Evolutionary conservation across 208 protist genomes (phyloP), one percentile per base, ranked within the genome.

Genomic region (Leishmania amazonensis): DNA sequence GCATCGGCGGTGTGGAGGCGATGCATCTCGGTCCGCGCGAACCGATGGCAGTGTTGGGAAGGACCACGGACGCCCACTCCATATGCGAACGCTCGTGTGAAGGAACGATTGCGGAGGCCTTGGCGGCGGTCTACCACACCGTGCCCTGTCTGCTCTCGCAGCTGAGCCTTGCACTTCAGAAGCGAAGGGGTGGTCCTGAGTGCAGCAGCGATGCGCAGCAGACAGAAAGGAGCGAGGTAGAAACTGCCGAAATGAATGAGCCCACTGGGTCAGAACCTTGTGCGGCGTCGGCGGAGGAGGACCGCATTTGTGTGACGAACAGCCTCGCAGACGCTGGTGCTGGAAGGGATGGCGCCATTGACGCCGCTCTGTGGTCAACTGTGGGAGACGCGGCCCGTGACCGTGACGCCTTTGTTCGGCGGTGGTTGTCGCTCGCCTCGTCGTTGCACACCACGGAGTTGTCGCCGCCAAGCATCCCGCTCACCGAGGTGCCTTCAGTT

Each of bases 111-210:
- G 73, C 31, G 9, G 53, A 28, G 24, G 28, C 73, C 19, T 42
- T 76, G 73, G 45, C 47, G 9, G 73, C 49, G 73, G 73, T 76
- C 31, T 76, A 76, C 73, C 73, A 76, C 73, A 51, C 73, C 31
- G 15, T 76, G 17, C 73, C 73, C 42, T 28, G 73, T 28, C n/a
- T 62, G 73, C 73, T 76, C 28, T n/a, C 35, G 51, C 73, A 76
- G 49, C n/a, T 76, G n/a, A 7, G n/a, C 2, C 73, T 76, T 47
- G 35, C 13, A 54, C 21, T 76, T 8, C 73, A 62, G 45, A 53
- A 9, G 28, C 70, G 11, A 51, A 38, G 15, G 13, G 3, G 70
- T 11, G 1, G 35, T 31, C 45, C 11, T 21, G 45, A n/a, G 17
- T 7, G 35, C 45, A 45, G 45, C 70, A 19, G 70, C 45, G 28